Percentiles rank a stretch among this genome's conserved stretches.
Evolutionary conservation across 2,329 filamentous ascomycete genomes (phyloP).

Genomic region (Diaporthe vaccinii): DNA sequence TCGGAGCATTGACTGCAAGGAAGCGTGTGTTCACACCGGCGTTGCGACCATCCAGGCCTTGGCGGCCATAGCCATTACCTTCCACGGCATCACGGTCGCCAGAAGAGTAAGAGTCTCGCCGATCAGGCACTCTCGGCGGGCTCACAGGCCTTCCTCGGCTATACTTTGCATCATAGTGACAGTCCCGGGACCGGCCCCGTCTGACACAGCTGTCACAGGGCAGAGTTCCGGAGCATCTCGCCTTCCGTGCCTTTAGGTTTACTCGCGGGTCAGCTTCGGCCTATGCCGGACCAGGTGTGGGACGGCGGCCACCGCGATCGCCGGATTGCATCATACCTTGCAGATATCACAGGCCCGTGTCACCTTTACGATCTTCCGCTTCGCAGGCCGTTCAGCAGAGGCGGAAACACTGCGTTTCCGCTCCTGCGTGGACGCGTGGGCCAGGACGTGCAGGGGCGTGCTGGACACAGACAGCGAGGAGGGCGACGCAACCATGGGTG

Average conservation of each 20-base stretch:
- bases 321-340: conserved; percentile 33
- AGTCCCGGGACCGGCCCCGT: conserved; percentile 45
- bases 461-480: conserved; percentile 21
- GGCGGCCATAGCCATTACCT: conserved; percentile 7
- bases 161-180: conserved; percentile 54
- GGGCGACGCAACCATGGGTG: conserved; percentile 21
- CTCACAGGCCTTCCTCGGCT: conserved; percentile 54
- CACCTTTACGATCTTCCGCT: conserved; percentile 47
- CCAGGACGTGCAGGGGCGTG: conserved; percentile 30
- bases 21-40: conserved; percentile 9
- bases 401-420: conserved; percentile 29
- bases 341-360: conserved; percentile 56
- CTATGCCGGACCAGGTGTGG: not conserved
- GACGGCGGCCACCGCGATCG: not conserved
- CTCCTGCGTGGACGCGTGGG: conserved; percentile 22
- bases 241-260: conserved; percentile 49
- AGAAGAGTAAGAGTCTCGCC: conserved; percentile 12
- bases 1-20: not conserved
- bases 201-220: conserved; percentile 52
- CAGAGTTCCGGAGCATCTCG: conserved; percentile 53
- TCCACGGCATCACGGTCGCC: conserved; percentile 23
- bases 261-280: conserved; percentile 6
- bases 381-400: conserved; percentile 10
- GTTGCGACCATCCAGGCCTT: conserved; percentile 17
- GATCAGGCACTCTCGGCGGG: conserved; percentile 45